These are phyloP conservation scores for Toxoplasma gondii DNA, from an alignment of 169 alveolate species.

Conservation along the genomic window DNA sequence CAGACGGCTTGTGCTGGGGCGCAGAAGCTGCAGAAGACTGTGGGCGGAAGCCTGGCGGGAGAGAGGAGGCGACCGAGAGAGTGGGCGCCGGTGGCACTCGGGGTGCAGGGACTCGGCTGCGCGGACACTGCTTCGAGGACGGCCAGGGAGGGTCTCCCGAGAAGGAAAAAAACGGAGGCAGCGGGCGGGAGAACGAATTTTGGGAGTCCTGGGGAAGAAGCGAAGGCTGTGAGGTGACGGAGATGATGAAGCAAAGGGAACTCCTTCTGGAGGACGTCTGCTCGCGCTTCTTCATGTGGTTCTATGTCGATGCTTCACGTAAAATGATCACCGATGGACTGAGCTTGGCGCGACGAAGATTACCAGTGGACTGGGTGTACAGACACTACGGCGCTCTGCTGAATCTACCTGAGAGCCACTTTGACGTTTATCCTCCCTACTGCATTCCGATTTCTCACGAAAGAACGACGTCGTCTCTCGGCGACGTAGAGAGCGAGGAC, in stretches of 20 bases:
- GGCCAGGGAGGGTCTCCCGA: background rate
- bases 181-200: background rate
- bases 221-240: background rate
- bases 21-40: background rate
- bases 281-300: slow-evolving; percentile 39
- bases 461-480: background rate
- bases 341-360: background rate
- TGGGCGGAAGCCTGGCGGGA: background rate
- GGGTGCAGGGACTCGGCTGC: too few relatives aligned
- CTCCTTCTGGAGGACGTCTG: slow-evolving; percentile 22
- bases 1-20: background rate
- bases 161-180: background rate
- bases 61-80: background rate
- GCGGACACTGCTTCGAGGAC: too few relatives aligned
- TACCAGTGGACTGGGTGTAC: slow-evolving; percentile 30
- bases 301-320: background rate
- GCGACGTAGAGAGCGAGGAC: background rate
- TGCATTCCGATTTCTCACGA: slow-evolving; percentile 1
- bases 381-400: background rate
- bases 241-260: background rate
- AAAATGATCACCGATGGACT: background rate
- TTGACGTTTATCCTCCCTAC: slow-evolving; percentile 2
- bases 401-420: background rate
- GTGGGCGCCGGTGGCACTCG: too few relatives aligned
- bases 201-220: background rate